phyloP scores from a whole-genome alignment of 768 basidiomycete genomes.

The Rhodotorula graminis region DNA sequence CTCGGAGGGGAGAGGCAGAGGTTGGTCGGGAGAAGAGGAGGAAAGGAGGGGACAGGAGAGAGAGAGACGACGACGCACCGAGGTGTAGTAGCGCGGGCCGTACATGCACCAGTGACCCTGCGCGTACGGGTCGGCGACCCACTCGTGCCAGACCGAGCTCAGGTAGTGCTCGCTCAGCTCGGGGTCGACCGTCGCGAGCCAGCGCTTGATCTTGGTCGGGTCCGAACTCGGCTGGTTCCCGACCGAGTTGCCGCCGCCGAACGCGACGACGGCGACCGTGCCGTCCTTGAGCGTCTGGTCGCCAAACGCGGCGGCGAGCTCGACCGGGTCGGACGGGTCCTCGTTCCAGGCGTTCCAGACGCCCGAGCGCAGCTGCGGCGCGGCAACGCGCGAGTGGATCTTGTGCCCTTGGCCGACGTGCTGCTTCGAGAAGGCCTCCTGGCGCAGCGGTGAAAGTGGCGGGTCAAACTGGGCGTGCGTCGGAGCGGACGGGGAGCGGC shows the following conservation, averaged over 20 bases:
- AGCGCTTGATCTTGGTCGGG: slow-evolving; percentile 11
- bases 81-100: not conserved
- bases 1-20: no score
- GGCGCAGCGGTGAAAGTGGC: not conserved
- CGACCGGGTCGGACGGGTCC: not conserved
- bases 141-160: slow-evolving; percentile 1
- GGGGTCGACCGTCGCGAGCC: slow-evolving; percentile 2
- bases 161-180: not conserved
- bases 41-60: no score
- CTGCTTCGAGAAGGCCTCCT: slow-evolving; percentile 4
- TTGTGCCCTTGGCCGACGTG: slow-evolving; percentile 1
- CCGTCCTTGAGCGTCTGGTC: slow-evolving; percentile 12
- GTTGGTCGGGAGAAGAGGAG: not conserved
- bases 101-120: slow-evolving; percentile 2
- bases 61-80: not conserved
- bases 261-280: not conserved
- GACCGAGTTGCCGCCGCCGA: slow-evolving; percentile 4
- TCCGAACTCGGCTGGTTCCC: not conserved
- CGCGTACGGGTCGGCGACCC: not conserved
- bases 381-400: not conserved
- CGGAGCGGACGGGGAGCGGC: no score
- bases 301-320: slow-evolving; percentile 11
- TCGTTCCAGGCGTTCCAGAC: slow-evolving; percentile 2
- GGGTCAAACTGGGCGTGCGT: not conserved
- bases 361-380: slow-evolving; percentile 1